Base-by-base conservation (phyloP, 2,329 filamentous ascomycete genomes). In the Penicillium crustosum region DNA sequence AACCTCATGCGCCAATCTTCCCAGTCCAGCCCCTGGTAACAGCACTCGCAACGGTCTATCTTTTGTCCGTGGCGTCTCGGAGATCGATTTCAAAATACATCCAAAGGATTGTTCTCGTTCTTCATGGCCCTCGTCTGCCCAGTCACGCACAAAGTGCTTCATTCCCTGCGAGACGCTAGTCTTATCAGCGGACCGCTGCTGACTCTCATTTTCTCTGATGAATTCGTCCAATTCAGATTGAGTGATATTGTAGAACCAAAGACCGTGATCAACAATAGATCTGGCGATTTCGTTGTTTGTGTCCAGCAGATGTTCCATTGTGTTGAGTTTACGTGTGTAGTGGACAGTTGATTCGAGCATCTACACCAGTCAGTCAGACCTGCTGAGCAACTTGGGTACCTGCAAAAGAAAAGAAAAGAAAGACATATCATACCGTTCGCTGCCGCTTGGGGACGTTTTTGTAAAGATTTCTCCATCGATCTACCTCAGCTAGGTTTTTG, bases 81-180 rank as follows among this genome's bases (percentile, higher is more conserved):
- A 39, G 13, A 77, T 60, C 0, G 66, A 66, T 10, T 60, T 60
- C 13, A 77, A 44, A 4, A 78, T 66, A 53, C 70, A 75, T 1
- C 66, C 68, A 42, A 76, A 77, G 0, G 73, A 69, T 15, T 74
- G 73, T 0, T 77, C 66, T 1, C 83, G 73, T 60, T 86, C 83
- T 38, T 75, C 68, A 0, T 62, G 57, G 0, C 83, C 83, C 15
- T 80, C 76, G 0, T 69, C 70, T 0, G 83, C 78, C 83, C 83
- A 86, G 64, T 86, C 83, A 6, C 83, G 75, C 3, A 85, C 81
- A 57, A 80, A 81, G 61, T 86, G 83, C 65, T 85, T 86, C 52
- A 86, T 64, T 0, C 81, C 77, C 62, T 86, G 83, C 0, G 77
- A 76, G 0, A 83, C 77, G 35, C 80, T 79, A 2, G 79, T 74